These are phyloP conservation scores for Parietichytrium sp. DNA, from an alignment of 108 stramenopile species.

Conservation along the genomic window DNA sequence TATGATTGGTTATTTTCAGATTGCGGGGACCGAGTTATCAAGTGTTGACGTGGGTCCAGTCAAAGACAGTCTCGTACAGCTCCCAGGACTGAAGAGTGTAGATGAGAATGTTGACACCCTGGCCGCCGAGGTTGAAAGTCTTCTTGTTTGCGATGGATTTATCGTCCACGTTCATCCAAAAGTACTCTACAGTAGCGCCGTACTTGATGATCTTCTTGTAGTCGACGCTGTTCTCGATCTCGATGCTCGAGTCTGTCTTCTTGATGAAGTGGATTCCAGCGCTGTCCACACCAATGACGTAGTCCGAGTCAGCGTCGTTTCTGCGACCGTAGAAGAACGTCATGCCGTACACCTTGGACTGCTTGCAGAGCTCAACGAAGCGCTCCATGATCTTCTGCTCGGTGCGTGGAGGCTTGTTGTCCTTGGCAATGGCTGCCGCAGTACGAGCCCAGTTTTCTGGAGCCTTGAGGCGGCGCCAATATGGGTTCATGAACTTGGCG, in stretches of 20 bases:
- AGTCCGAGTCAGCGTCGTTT: background rate
- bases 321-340: slow-evolving; percentile 23
- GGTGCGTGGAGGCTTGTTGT: slow-evolving; percentile 22
- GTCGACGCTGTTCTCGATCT: background rate
- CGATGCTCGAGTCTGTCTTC: no score
- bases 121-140: no score
- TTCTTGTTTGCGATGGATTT: background rate
- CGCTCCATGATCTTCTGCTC: background rate
- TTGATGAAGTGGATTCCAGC: slow-evolving; percentile 28
- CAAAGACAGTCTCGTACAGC: slow-evolving; percentile 36
- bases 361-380: slow-evolving; percentile 12
- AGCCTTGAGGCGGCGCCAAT: slow-evolving; percentile 19
- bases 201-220: slow-evolving; percentile 5
- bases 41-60: slow-evolving; percentile 22
- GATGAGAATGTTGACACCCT: background rate
- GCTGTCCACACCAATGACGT: slow-evolving; percentile 6
- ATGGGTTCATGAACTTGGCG: background rate
- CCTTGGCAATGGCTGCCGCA: background rate
- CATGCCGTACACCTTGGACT: background rate
- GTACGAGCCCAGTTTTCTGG: slow-evolving; percentile 34
- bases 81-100: slow-evolving; percentile 37
- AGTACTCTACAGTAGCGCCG: slow-evolving; percentile 33
- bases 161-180: background rate
- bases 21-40: no score
- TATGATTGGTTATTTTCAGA: no score